These are phyloP conservation scores for Tilletia horrida DNA, from an alignment of 1,284 basidiomycete genomes.

Conservation along the genomic window DNA sequence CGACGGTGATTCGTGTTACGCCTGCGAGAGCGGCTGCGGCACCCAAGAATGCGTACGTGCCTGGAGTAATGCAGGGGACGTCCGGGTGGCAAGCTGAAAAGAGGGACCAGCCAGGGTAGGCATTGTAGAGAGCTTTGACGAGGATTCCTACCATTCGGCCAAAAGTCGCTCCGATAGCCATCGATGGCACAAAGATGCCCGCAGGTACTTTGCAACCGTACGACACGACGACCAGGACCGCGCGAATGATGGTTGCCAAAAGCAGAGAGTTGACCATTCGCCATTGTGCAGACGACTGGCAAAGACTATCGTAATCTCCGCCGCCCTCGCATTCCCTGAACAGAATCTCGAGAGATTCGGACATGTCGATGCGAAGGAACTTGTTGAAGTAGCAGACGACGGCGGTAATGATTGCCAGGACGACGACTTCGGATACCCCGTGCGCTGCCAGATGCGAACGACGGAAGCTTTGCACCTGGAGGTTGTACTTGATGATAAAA, in stretches of 20 bases:
- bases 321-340: constrained; percentile 60
- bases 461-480: constrained; percentile 64
- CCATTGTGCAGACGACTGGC: constrained; percentile 66
- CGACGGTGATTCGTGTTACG: constrained; percentile 77
- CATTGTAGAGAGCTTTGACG: constrained; percentile 74
- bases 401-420: constrained; percentile 61
- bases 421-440: constrained; percentile 76
- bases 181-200: constrained; percentile 93
- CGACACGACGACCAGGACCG: constrained; percentile 78
- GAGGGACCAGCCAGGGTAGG: constrained; percentile 64
- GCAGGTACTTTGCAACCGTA: constrained; percentile 75
- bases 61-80: constrained; percentile 63
- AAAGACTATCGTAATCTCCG: constrained; percentile 66
- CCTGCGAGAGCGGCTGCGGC: constrained; percentile 73
- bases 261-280: constrained; percentile 68
- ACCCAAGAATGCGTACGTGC: constrained; percentile 78
- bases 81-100: constrained; percentile 59
- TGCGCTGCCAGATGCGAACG: constrained; percentile 58
- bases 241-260: constrained; percentile 59
- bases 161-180: constrained; percentile 94
- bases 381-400: constrained; percentile 81
- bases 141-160: constrained; percentile 81
- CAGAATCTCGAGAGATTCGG: constrained; percentile 72
- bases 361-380: constrained; percentile 87
- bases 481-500: constrained; percentile 85